These are phyloP conservation scores for Ampelomyces quisqualis DNA, from an alignment of 2,329 filamentous ascomycete species.

Conservation along the genomic window DNA sequence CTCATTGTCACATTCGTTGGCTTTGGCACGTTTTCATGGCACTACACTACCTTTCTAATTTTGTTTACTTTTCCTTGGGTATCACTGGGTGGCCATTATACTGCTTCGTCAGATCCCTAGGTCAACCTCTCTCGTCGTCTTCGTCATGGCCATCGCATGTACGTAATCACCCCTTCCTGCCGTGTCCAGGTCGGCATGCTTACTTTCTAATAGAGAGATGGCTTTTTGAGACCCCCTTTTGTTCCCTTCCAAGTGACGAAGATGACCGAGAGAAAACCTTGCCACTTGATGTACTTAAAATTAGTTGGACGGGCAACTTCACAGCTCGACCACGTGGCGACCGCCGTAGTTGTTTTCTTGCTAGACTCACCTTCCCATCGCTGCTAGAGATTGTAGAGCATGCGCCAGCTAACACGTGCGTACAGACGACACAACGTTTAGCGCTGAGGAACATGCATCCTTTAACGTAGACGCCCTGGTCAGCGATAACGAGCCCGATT, in stretches of 20 bases:
- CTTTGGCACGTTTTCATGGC: conserved; percentile 37
- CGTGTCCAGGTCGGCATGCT: conserved; percentile 42
- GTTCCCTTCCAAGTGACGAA: conserved; percentile 44
- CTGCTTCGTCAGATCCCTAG: conserved; percentile 40
- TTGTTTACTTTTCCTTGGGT: conserved; percentile 29
- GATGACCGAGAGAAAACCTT: conserved; percentile 39
- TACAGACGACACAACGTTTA: conserved; percentile 62
- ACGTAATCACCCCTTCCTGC: conserved; percentile 48
- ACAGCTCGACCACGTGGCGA: conserved; percentile 15
- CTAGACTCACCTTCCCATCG: conserved; percentile 3
- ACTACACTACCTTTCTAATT: conserved; percentile 35
- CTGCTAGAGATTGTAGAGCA: no score
- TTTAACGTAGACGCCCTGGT: conserved; percentile 69
- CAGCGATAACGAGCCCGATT: conserved; percentile 52
- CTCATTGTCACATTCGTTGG: conserved; percentile 30
- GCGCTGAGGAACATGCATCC: conserved; percentile 61
- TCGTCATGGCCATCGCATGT: conserved; percentile 50
- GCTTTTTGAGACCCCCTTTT: conserved; percentile 34
- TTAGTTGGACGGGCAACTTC: conserved; percentile 21
- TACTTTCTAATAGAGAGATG: conserved; percentile 48
- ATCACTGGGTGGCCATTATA: conserved; percentile 33
- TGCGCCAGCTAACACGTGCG: conserved; percentile 50
- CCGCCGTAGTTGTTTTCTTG: conserved; percentile 19
- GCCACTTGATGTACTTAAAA: conserved; percentile 35
- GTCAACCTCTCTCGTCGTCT: conserved; percentile 47